phyloP scores from a whole-genome alignment of 2,329 filamentous ascomycete species.

The Sarocladiaceae sp. region DNA sequence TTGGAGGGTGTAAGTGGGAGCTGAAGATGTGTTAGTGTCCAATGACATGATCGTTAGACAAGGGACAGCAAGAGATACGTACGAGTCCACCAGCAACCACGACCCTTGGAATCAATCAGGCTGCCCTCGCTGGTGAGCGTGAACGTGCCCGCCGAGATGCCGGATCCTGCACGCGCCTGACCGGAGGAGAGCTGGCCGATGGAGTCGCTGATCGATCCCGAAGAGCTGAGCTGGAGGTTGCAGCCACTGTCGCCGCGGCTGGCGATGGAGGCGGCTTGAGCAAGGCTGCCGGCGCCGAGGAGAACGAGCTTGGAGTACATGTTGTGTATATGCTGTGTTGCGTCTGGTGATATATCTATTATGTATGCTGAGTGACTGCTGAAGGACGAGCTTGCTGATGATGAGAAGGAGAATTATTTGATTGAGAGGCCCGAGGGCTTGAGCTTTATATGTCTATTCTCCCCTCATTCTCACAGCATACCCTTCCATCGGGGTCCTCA shows the following conservation, averaged over 20 bases:
- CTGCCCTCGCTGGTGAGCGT: conserved; percentile 44
- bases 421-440: too few species aligned
- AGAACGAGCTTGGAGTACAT: conserved; percentile 13
- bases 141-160: conserved; percentile 40
- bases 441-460: too few species aligned
- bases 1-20: conserved; percentile 52
- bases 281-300: conserved; percentile 12
- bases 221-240: conserved; percentile 43
- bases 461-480: too few species aligned
- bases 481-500: too few species aligned
- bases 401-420: too few species aligned
- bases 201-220: conserved; percentile 41
- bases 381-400: too few species aligned
- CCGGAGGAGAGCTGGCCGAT: conserved; percentile 57
- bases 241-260: conserved; percentile 13
- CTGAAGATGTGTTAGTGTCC: conserved; percentile 21
- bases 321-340: too few species aligned
- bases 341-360: too few species aligned
- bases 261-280: conserved; percentile 14
- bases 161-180: conserved; percentile 45
- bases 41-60: conserved; percentile 3
- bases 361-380: conserved; percentile 1
- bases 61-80: conserved; percentile 18
- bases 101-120: conserved; percentile 48
- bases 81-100: conserved; percentile 60